A percentile compares a stretch with the other conserved stretches of the same genome.
Evolutionary conservation across 768 basidiomycete genomes (phyloP).

Genomic region (Coprinopsis strossmayeri): DNA sequence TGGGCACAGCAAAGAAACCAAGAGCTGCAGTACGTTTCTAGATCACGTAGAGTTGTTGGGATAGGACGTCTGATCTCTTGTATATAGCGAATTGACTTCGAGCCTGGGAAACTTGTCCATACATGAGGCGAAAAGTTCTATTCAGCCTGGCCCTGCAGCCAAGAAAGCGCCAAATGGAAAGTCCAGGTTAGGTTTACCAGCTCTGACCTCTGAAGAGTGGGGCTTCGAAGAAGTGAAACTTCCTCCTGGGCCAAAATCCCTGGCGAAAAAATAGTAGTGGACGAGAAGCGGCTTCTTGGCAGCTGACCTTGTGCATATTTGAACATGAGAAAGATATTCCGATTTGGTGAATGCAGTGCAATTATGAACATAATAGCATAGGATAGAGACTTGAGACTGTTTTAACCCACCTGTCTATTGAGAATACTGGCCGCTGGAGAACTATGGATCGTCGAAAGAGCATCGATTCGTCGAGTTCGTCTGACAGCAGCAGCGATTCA

Average conservation of each 20-base stretch:
- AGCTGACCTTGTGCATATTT: background rate
- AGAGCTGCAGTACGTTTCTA: conserved; percentile 82
- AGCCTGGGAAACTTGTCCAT: conserved; percentile 2
- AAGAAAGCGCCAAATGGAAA: conserved; percentile 12
- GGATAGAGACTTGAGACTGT: no score
- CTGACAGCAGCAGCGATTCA: conserved; percentile 14
- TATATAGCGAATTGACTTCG: conserved; percentile 37
- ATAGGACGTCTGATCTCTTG: no score
- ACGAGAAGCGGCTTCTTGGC: no score
- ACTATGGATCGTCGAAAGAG: conserved; percentile 21
- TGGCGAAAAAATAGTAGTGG: background rate
- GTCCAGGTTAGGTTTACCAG: conserved; percentile 34
- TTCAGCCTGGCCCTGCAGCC: conserved; percentile 3
- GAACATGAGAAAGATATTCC: no score
- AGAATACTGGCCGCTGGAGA: no score
- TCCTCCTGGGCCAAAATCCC: conserved; percentile 30
- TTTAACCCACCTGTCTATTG: no score
- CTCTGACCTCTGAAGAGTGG: conserved; percentile 47
- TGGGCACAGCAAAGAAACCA: conserved; percentile 70
- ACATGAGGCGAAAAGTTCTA: background rate
- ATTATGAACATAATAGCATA: no score
- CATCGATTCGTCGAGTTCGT: conserved; percentile 23
- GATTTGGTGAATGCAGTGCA: no score
- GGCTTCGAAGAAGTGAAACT: conserved; percentile 42
- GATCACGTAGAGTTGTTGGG: no score